Percentiles rank a stretch among this genome's conserved stretches.
phyloP scores from a whole-genome alignment of 2,329 filamentous ascomycete genomes.

The Arthrinium puccinioides region DNA sequence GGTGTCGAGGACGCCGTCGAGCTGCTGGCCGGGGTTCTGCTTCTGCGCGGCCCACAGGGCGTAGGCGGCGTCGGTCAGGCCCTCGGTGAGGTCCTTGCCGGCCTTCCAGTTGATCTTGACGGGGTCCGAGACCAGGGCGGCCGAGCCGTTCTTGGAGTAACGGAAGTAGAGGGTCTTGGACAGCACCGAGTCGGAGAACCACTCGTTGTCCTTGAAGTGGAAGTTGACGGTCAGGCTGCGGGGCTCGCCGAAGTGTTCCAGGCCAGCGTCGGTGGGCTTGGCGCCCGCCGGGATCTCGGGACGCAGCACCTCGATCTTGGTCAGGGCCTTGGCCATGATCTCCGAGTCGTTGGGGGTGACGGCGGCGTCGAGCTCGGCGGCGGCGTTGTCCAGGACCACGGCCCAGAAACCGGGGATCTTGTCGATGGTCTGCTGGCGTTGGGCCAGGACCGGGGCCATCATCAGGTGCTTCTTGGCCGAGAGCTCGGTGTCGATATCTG shows the following conservation, averaged over 20 bases:
- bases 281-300: conserved; percentile 29
- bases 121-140: conserved; percentile 58
- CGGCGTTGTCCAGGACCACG: conserved; percentile 53
- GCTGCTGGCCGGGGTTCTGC: conserved; percentile 25
- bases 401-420: conserved; percentile 62
- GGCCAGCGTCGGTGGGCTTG: conserved; percentile 22
- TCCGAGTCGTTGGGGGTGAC: conserved; percentile 53
- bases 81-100: conserved; percentile 56
- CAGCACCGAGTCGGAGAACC: conserved; percentile 52
- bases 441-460: conserved; percentile 37
- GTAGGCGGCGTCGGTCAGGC: conserved; percentile 53
- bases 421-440: conserved; percentile 49
- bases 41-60: conserved; percentile 50
- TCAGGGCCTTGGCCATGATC: conserved; percentile 49
- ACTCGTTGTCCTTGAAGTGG: conserved; percentile 53
- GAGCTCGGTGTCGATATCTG: conserved; percentile 24
- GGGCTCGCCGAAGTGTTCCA: conserved; percentile 45
- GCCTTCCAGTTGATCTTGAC: conserved; percentile 61
- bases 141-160: conserved; percentile 47
- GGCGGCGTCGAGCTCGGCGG: conserved; percentile 54
- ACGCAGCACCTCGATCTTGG: conserved; percentile 42
- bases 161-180: conserved; percentile 64
- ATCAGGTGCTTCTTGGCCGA: conserved; percentile 24
- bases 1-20: conserved; percentile 22
- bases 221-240: conserved; percentile 50